Evolutionary conservation across 169 alveolate species (phyloP).

Genomic region (Plasmodium gallinaceum): DNA sequence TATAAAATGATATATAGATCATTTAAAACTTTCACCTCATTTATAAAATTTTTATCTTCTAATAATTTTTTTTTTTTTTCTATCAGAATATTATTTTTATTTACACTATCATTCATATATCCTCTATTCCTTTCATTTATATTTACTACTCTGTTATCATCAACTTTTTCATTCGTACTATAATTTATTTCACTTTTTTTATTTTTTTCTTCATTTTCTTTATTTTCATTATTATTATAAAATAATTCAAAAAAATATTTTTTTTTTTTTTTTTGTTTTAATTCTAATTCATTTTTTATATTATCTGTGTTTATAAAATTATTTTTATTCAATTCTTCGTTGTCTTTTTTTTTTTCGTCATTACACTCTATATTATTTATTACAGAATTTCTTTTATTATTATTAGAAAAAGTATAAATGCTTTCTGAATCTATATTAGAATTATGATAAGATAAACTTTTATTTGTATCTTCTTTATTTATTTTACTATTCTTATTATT

Average conservation of each 20-base stretch:
- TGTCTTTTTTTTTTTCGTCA: neutral
- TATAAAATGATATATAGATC: conserved; percentile 32
- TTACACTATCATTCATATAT: neutral
- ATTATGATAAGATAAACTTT: neutral
- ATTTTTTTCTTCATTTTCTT: neutral
- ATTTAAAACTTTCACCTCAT: conserved; percentile 22
- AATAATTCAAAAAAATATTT: neutral
- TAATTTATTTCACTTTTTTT: neutral
- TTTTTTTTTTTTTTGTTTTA: neutral
- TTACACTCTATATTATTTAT: neutral
- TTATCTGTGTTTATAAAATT: neutral
- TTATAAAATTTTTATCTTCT: neutral
- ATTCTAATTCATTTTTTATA: neutral
- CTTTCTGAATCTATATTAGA: neutral
- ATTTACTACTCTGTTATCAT: neutral
- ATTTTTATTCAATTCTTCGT: neutral
- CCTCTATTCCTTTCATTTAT: neutral
- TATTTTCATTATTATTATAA: neutral
- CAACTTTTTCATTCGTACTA: neutral
- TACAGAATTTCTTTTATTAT: neutral
- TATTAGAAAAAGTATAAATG: neutral
- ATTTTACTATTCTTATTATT: neutral
- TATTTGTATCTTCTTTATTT: neutral
- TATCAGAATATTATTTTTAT: neutral
- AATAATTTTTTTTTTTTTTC: conserved; percentile 1